Base-by-base conservation (phyloP, 495 filamentous ascomycete genomes). In the Talaromyces borbonicus region DNA sequence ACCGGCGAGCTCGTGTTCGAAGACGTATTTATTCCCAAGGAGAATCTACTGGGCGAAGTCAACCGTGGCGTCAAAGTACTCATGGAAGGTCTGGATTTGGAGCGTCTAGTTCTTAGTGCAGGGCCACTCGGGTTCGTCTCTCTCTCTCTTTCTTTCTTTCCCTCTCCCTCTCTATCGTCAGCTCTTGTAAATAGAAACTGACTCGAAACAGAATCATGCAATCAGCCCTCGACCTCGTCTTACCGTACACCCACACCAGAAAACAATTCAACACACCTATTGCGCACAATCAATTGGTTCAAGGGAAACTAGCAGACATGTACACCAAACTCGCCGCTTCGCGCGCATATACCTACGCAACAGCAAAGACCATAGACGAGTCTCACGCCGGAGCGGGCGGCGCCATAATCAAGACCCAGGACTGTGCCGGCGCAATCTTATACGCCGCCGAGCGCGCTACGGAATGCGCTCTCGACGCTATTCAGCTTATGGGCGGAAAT, bases 271-370 rank as follows among this genome's bases (percentile, higher is more conserved):
- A 80, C 26, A 71, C 53, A 0, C 93, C 92, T 2, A 87, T 98
- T 50, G 90, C 87, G 0, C 83, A 93, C 50, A 93, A 94, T 64
- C 93, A 98, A 62, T 68, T 97, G 48, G 75, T 98, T 26, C 93
- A 97, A 64, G 92, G 84, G 18, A 90, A 90, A 61, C 72, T 97
- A 16, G 89, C 92, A 47, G 89, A 96, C 61, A 97, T 98, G 89
- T 92, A 97, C 68, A 94, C 85, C 26, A 92, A 93, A 62, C 75
- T 90, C 22, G 82, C 85, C 48, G 89, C 87, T 3, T 80, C 84
- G 3, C 72, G 79, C 12, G 74, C 85, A 23, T 94, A 92, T 63
- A 94, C 86, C 0, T 84, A 85, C 48, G 68, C 77, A 18, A 86
- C 84, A 3, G 87, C 87, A n/a, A 73, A 71, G 19, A 66, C 75